Evolutionary conservation across 2,329 filamentous ascomycete genomes (phyloP).

Genomic region (Sporothrix pallida): DNA sequence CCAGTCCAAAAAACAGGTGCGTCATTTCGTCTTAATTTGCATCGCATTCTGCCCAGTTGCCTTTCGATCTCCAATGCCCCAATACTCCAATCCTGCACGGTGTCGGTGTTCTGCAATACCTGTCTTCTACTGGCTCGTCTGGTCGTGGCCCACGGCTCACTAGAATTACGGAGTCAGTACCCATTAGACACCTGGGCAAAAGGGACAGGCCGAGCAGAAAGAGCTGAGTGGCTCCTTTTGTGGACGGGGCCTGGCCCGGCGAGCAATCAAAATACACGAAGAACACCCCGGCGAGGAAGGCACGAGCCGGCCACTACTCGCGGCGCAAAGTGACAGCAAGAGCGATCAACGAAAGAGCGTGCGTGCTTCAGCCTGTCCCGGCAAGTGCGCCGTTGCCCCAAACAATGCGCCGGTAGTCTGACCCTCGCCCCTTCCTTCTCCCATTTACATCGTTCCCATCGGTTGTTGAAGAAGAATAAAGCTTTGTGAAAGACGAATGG

Average conservation of each 20-base stretch:
- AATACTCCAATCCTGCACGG: slow-evolving; percentile 14
- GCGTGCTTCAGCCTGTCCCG: slow-evolving; percentile 13
- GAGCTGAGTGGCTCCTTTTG: slow-evolving; percentile 33
- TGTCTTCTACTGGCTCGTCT: slow-evolving; percentile 25
- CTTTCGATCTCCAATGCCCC: neutral
- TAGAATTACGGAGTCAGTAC: slow-evolving; percentile 8
- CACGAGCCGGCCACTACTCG: slow-evolving; percentile 15
- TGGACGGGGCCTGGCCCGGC: slow-evolving; percentile 11
- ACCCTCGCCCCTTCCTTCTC: neutral
- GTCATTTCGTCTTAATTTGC: slow-evolving; percentile 27
- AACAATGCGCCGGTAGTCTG: slow-evolving; percentile 8
- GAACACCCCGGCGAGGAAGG: slow-evolving; percentile 3
- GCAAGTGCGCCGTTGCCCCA: neutral
- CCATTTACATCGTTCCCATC: neutral
- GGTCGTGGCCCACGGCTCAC: slow-evolving; percentile 20
- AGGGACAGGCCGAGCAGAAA: neutral
- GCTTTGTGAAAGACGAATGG: slow-evolving; percentile 16
- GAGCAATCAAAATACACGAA: slow-evolving; percentile 29
- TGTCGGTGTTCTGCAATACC: neutral
- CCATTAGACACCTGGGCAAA: slow-evolving; percentile 7
- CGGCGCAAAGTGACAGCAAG: neutral
- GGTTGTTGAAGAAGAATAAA: slow-evolving; percentile 24
- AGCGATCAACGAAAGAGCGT: neutral
- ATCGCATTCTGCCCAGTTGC: slow-evolving; percentile 8
- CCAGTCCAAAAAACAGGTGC: slow-evolving; percentile 22